Evolutionary conservation across 257 asterid genomes (phyloP).

Genomic region (Nicotiana tabacum): DNA sequence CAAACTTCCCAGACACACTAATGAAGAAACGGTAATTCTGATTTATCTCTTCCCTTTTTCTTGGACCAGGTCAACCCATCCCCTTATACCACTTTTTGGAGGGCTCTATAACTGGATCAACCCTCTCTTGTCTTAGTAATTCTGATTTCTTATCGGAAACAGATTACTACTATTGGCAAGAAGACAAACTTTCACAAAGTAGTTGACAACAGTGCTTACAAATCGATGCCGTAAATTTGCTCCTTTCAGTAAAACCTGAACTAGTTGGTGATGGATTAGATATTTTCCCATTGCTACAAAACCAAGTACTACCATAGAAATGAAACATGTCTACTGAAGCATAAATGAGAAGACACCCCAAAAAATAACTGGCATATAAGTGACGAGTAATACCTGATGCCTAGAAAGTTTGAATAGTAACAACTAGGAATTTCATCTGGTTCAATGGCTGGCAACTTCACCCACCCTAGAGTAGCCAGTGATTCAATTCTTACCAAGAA

Average conservation of each 20-base stretch:
- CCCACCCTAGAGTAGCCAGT: background rate
- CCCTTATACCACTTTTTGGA: background rate
- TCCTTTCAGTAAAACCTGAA: background rate
- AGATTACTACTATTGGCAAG: background rate
- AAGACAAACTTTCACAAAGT: background rate
- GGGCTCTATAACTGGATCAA: background rate
- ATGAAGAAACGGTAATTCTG: constrained; percentile 68
- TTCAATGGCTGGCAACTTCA: background rate
- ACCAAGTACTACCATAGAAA: background rate
- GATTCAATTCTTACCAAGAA: background rate
- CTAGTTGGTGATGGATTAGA: background rate
- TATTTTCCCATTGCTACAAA: background rate
- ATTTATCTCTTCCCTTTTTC: background rate
- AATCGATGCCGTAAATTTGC: background rate
- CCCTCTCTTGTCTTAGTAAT: background rate
- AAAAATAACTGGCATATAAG: too few relatives aligned
- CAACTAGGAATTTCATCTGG: background rate
- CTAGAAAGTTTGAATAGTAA: background rate
- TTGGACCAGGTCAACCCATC: background rate
- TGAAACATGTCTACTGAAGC: background rate
- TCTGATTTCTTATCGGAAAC: background rate
- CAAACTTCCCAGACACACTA: constrained; percentile 72
- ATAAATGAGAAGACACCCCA: background rate
- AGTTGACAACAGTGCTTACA: background rate
- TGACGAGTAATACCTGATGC: background rate